These are phyloP conservation scores for Orbilia ellipsospora DNA, from an alignment of 2,329 filamentous ascomycete genomes.

Conservation along the genomic window DNA sequence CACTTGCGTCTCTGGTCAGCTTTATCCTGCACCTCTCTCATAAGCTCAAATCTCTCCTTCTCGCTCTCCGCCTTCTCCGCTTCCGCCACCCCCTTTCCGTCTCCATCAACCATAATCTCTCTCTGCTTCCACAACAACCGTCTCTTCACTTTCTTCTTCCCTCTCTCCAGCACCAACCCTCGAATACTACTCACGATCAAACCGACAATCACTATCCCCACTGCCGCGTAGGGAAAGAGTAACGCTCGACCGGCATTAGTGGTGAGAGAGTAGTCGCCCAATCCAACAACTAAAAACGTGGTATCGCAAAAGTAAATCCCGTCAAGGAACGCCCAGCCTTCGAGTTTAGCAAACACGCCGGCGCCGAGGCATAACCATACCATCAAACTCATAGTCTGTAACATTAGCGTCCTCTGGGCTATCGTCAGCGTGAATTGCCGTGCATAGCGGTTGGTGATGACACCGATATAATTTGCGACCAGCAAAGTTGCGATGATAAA, in stretches of 20 bases:
- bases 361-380: slow-evolving; percentile 83
- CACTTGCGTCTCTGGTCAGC: slow-evolving; percentile 76
- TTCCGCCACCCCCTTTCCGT: slow-evolving; percentile 5
- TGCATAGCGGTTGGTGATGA: slow-evolving; percentile 70
- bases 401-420: slow-evolving; percentile 85
- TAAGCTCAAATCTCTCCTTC: slow-evolving; percentile 78
- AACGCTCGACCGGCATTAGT: slow-evolving; percentile 72
- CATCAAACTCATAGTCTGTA: slow-evolving; percentile 88
- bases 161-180: slow-evolving; percentile 61
- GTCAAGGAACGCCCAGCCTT: slow-evolving; percentile 81
- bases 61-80: slow-evolving; percentile 59
- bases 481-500: slow-evolving; percentile 81
- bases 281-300: slow-evolving; percentile 57
- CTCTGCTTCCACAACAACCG: slow-evolving; percentile 57
- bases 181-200: slow-evolving; percentile 84
- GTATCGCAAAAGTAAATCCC: slow-evolving; percentile 83
- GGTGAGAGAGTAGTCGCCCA: slow-evolving; percentile 56
- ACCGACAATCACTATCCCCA: slow-evolving; percentile 86
- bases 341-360: slow-evolving; percentile 76
- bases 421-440: slow-evolving; percentile 80
- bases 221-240: slow-evolving; percentile 82
- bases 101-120: slow-evolving; percentile 42
- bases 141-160: slow-evolving; percentile 56
- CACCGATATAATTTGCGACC: slow-evolving; percentile 76
- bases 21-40: slow-evolving; percentile 80